These are phyloP conservation scores for Lipomyces orientalis DNA, from an alignment of 805 yeast species.

Conservation along the genomic window DNA sequence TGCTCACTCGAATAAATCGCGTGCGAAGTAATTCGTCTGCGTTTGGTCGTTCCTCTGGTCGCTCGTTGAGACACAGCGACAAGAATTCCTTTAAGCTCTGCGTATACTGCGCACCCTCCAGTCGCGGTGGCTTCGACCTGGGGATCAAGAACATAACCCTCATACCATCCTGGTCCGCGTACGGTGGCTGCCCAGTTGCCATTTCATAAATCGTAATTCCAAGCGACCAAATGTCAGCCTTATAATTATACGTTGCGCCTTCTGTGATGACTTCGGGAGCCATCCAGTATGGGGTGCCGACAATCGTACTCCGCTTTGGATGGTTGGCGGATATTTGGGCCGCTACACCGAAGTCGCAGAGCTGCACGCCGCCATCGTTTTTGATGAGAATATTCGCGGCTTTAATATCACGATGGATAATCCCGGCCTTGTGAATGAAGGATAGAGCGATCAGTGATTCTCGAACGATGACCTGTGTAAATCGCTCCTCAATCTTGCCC, in stretches of 20 bases:
- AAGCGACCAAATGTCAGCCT: slow-evolving; percentile 96
- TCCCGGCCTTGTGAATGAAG: slow-evolving; percentile 84
- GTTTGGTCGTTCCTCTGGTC: slow-evolving; percentile 81
- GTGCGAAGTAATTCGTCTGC: slow-evolving; percentile 85
- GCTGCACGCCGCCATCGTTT: slow-evolving; percentile 85
- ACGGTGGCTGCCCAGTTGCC: slow-evolving; percentile 97
- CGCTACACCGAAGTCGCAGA: slow-evolving; percentile 98
- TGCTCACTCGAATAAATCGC: slow-evolving; percentile 70
- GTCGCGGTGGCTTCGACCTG: slow-evolving; percentile 89
- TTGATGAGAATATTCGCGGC: slow-evolving; percentile 93
- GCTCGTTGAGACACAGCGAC: slow-evolving; percentile 91
- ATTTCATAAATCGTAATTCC: slow-evolving; percentile 95
- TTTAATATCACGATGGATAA: slow-evolving; percentile 94
- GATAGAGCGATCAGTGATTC: slow-evolving; percentile 79
- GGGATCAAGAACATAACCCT: slow-evolving; percentile 95
- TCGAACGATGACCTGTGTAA: slow-evolving; percentile 80
- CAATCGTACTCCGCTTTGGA: slow-evolving; percentile 88
- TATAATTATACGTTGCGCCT: slow-evolving; percentile 56
- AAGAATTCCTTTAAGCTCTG: slow-evolving; percentile 80
- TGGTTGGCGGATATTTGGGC: slow-evolving; percentile 82
- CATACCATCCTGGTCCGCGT: slow-evolving; percentile 91
- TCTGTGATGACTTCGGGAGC: slow-evolving; percentile 56
- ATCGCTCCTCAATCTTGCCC: slow-evolving; percentile 84
- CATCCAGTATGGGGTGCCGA: slow-evolving; percentile 68
- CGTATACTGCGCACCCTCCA: slow-evolving; percentile 88